Percentiles rank a stretch among this genome's conserved stretches.
phyloP scores from a whole-genome alignment of 2,329 filamentous ascomycete genomes.

The Stemphylium beticola region DNA sequence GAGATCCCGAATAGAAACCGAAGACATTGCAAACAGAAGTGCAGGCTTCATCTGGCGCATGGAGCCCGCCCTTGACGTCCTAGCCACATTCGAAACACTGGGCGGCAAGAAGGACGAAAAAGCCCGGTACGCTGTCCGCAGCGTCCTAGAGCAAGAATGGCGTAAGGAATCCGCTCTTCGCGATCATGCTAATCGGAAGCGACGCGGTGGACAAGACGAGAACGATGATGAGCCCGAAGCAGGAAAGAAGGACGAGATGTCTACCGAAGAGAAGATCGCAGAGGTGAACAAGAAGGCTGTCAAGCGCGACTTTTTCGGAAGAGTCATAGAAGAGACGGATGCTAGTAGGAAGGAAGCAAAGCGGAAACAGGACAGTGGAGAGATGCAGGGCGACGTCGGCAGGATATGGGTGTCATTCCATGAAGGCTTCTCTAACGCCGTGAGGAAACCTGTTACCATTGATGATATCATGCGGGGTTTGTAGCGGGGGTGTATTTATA shows the following conservation, averaged over 20 bases:
- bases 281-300: slow-evolving; percentile 49
- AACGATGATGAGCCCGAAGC: slow-evolving; percentile 23
- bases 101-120: slow-evolving; percentile 66
- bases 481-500: slow-evolving; percentile 37
- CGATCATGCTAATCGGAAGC: slow-evolving; percentile 69
- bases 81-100: slow-evolving; percentile 76
- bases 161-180: slow-evolving; percentile 72
- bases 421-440: slow-evolving; percentile 90
- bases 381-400: slow-evolving; percentile 53
- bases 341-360: slow-evolving; percentile 51
- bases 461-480: slow-evolving; percentile 76
- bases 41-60: slow-evolving; percentile 87
- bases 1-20: slow-evolving; percentile 76
- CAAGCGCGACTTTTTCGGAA: slow-evolving; percentile 86
- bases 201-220: slow-evolving; percentile 49
- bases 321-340: slow-evolving; percentile 64
- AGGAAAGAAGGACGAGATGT: slow-evolving; percentile 24
- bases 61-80: slow-evolving; percentile 86
- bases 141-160: slow-evolving; percentile 91
- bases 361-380: slow-evolving; percentile 45
- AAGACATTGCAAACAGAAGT: slow-evolving; percentile 55
- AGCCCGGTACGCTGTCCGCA: slow-evolving; percentile 88
- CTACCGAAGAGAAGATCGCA: slow-evolving; percentile 28
- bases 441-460: slow-evolving; percentile 83
- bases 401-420: slow-evolving; percentile 88